These are phyloP conservation scores for Paracoccidioides lutzii DNA, from an alignment of 2,329 filamentous ascomycete species.

Conservation along the genomic window DNA sequence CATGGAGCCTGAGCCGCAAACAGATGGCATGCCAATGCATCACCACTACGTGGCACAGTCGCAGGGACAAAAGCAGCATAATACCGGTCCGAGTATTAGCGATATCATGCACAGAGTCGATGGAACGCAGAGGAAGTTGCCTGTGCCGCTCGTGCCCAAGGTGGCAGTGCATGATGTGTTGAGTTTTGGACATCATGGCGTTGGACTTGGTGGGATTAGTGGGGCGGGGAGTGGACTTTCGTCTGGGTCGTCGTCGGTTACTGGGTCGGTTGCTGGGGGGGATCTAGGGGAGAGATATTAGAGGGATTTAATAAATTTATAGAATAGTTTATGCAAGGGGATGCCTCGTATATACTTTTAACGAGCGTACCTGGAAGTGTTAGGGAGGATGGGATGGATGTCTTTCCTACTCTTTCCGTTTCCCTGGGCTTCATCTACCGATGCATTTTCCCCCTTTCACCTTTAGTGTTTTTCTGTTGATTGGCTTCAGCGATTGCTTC, in stretches of 20 bases:
- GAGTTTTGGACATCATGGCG: slow-evolving; percentile 33
- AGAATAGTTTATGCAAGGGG: too few species aligned
- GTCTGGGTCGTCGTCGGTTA: slow-evolving; percentile 8
- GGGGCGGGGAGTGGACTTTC: slow-evolving; percentile 41
- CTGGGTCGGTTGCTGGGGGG: slow-evolving; percentile 9
- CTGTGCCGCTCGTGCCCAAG: slow-evolving; percentile 77
- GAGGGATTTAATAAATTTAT: background rate
- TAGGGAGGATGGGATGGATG: too few species aligned
- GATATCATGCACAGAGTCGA: slow-evolving; percentile 89
- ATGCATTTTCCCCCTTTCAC: background rate
- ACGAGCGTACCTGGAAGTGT: too few species aligned
- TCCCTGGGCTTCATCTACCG: background rate
- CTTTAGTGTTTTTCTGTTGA: background rate
- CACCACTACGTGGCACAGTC: slow-evolving; percentile 43
- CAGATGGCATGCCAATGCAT: slow-evolving; percentile 38
- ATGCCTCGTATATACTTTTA: too few species aligned
- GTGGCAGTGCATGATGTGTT: slow-evolving; percentile 77
- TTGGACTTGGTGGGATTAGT: too few species aligned
- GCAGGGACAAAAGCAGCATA: slow-evolving; percentile 17
- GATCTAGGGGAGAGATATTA: slow-evolving; percentile 11
- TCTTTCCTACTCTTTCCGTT: background rate
- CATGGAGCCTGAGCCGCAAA: slow-evolving; percentile 57
- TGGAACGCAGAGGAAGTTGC: slow-evolving; percentile 77
- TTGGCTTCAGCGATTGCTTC: background rate
- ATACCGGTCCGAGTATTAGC: slow-evolving; percentile 62